phyloP scores from a whole-genome alignment of 306 rosid genomes.

The Sicyos baderoa region DNA sequence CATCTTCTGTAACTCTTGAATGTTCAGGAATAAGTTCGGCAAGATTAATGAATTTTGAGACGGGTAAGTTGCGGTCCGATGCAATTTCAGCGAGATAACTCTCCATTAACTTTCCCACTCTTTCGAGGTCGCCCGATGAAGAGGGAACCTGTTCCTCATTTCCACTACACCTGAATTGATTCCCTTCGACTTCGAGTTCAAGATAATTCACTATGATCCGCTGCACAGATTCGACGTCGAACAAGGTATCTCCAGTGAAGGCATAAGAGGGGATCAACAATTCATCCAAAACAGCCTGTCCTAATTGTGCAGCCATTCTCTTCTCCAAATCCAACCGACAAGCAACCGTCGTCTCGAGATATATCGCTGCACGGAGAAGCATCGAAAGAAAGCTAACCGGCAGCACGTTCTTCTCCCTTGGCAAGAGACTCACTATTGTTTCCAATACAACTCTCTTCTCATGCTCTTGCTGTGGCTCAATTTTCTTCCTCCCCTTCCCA shows the following conservation, averaged over 20 bases:
- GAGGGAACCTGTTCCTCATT: slow-evolving; percentile 45
- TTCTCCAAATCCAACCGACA: slow-evolving; percentile 91
- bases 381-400: slow-evolving; percentile 89
- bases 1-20: slow-evolving; percentile 76
- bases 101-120: slow-evolving; percentile 79
- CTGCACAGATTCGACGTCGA: slow-evolving; percentile 80
- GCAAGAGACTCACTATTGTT: slow-evolving; percentile 81
- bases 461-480: slow-evolving; percentile 61
- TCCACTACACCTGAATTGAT: slow-evolving; percentile 26
- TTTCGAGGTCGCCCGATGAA: slow-evolving; percentile 41
- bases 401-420: slow-evolving; percentile 63
- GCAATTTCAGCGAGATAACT: slow-evolving; percentile 80
- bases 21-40: slow-evolving; percentile 83
- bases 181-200: slow-evolving; percentile 45
- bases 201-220: slow-evolving; percentile 58
- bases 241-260: slow-evolving; percentile 71
- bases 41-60: slow-evolving; percentile 49
- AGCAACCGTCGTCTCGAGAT: slow-evolving; percentile 87
- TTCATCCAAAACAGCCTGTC: slow-evolving; percentile 76
- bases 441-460: slow-evolving; percentile 86
- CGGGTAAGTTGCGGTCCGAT: slow-evolving; percentile 57
- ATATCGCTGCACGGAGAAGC: slow-evolving; percentile 72
- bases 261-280: slow-evolving; percentile 82
- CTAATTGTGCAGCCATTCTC: slow-evolving; percentile 67
- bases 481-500: slow-evolving; percentile 78